These are phyloP conservation scores for Hypoxylon rickii DNA, from an alignment of 495 filamentous ascomycete genomes.

Conservation along the genomic window DNA sequence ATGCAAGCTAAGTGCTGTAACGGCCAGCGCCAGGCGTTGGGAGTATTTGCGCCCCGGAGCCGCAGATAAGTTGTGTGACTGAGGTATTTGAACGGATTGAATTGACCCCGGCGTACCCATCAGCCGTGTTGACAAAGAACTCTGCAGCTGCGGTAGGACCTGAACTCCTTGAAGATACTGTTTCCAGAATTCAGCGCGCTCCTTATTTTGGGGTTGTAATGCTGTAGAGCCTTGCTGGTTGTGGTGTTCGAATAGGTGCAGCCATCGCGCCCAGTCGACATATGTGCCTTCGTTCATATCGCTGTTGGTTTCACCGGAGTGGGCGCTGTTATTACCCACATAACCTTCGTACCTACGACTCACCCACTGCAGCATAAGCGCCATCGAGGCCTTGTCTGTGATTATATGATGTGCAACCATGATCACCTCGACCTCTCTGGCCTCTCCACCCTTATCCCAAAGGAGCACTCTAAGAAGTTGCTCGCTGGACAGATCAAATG, in stretches of 20 bases:
- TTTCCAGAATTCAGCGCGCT: slow-evolving; percentile 5
- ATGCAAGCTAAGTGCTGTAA: neutral
- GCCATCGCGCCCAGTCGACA: slow-evolving; percentile 1
- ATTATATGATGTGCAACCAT: slow-evolving; percentile 1
- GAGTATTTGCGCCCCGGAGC: neutral
- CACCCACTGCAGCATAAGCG: neutral
- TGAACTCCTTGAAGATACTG: neutral
- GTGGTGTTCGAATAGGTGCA: neutral
- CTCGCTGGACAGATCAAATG: neutral
- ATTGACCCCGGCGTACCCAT: neutral
- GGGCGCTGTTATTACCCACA: neutral
- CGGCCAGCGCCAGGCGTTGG: neutral
- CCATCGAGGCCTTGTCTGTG: slow-evolving; percentile 1
- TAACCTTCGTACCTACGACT: neutral
- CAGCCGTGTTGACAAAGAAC: neutral
- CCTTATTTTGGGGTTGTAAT: neutral
- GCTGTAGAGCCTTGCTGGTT: neutral
- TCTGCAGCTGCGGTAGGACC: slow-evolving; percentile 1
- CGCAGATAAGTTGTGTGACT: neutral
- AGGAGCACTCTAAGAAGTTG: neutral
- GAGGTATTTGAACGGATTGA: slow-evolving; percentile 3
- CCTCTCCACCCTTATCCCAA: neutral
- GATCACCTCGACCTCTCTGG: neutral
- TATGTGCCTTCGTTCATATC: neutral
- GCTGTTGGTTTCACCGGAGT: neutral